Evolutionary conservation across 306 rosid genomes (phyloP), one percentile per base, ranked within the genome.

Genomic region (Trifolium repens): DNA sequence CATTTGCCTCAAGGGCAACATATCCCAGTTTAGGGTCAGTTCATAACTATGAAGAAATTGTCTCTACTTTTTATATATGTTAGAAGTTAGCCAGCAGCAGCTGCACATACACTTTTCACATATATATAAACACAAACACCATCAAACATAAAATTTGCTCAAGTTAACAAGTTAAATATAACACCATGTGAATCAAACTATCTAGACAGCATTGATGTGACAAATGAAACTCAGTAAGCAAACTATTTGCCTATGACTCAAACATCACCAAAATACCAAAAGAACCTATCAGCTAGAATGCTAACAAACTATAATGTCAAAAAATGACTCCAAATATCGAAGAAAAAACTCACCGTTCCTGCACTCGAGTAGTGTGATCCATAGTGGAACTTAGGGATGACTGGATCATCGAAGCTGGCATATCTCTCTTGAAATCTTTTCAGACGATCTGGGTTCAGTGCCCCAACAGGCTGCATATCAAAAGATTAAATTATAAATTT

Each of bases 291-390:
- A 34, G 26, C 27, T 47, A 55, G 44, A 65, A 67, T 53, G 59
- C 7, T 27, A 69, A 77, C 19, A 59, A 55, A 55, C 64, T 69
- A 69, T 12, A 43, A 30, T 72, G 50, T 76, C 43, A 44, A 76
- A 70, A 32, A 72, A 64, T 16, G 78, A 39, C 76, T 5, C 19
- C 15, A 73, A 81, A 15, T 43, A 46, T 24, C 50, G 67, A 58
- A 37, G 11, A 26, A 80, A 73, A 73, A 17, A 87, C 99, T 47
- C 80, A 94, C 99, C 67, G 99, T 92, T 88, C 97, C 99, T 35
- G 99, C 99, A 87, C 97, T 94, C 5, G 99, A 94, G 85, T 90
- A 94, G 86, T 94, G 97, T 69, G 99, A 94, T 79, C 99, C 97
- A 46, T 92, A 94, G 87, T 92, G 99, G 73, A 94, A 94, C 82